phyloP scores from a whole-genome alignment of 306 rosid species.

The Betula pendula region DNA sequence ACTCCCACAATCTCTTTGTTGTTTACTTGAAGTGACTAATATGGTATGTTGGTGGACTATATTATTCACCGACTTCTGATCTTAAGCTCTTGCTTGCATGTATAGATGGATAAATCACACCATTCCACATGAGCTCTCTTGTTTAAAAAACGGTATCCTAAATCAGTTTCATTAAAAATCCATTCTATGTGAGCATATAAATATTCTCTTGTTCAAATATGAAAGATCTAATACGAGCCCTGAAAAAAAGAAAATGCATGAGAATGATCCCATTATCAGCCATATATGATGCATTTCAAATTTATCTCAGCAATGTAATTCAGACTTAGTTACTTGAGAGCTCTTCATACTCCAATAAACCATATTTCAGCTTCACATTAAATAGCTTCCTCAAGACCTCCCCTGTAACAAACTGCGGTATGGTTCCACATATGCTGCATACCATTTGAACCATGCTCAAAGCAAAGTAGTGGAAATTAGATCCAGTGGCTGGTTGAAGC shows the following conservation, averaged over 20 bases:
- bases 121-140: background rate
- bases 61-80: background rate
- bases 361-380: background rate
- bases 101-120: background rate
- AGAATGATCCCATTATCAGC: background rate
- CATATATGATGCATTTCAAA: background rate
- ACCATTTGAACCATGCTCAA: background rate
- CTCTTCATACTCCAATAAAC: background rate
- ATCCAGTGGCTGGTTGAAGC: background rate
- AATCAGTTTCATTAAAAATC: background rate
- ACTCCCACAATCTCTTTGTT: background rate
- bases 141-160: background rate
- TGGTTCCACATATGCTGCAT: background rate
- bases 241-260: background rate
- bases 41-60: too few relatives aligned
- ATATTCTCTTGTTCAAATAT: background rate
- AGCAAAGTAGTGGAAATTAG: background rate
- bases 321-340: background rate
- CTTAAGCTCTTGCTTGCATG: background rate
- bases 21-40: too few relatives aligned
- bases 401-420: background rate
- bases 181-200: background rate
- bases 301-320: background rate
- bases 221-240: background rate
- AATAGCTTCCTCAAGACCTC: background rate